A percentile compares a stretch with the other conserved stretches of the same genome.
Conservation (phyloP, 1,284 basidiomycete genomes). For the Kwoniella shivajii region DNA sequence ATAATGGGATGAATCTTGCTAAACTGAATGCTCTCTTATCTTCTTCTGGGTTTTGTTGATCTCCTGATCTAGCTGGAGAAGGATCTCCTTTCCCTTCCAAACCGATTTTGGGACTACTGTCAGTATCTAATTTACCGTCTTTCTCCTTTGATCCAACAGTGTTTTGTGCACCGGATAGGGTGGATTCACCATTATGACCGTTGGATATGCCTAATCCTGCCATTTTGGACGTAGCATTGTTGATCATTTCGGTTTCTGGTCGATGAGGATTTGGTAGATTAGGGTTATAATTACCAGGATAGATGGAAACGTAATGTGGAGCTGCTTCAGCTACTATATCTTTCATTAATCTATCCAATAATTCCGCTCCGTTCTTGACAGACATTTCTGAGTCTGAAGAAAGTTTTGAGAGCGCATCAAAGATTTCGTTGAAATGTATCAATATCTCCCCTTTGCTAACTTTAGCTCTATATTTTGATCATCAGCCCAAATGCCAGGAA, state of each 20-base stretch:
- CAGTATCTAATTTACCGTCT: background rate
- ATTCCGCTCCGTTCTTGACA: conserved; percentile 97
- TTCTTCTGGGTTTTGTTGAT: conserved; percentile 50
- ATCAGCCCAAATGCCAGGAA: conserved; percentile 2
- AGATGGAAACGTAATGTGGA: conserved; percentile 89
- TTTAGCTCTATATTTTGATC: conserved; percentile 62
- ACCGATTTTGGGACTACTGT: conserved; percentile 13
- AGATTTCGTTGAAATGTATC: conserved; percentile 97
- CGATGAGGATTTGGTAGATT: conserved; percentile 26
- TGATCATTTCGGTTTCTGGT: conserved; percentile 2
- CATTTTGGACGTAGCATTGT: conserved; percentile 58
- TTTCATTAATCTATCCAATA: conserved; percentile 95
- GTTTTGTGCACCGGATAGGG: no score
- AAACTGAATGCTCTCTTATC: conserved; percentile 76
- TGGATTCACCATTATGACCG: background rate
- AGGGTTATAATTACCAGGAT: conserved; percentile 57
- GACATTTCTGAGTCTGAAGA: conserved; percentile 94
- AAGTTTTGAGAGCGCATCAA: conserved; percentile 95
- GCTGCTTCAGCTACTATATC: conserved; percentile 98
- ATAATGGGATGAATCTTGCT: conserved; percentile 89
- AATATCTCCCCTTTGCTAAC: conserved; percentile 97
- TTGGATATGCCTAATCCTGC: conserved; percentile 18
- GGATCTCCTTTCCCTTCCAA: conserved; percentile 43
- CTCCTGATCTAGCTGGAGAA: conserved; percentile 52
- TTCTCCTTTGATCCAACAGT: conserved; percentile 2